phyloP scores from a whole-genome alignment of 805 yeast species.

The Candida sonorensis region DNA sequence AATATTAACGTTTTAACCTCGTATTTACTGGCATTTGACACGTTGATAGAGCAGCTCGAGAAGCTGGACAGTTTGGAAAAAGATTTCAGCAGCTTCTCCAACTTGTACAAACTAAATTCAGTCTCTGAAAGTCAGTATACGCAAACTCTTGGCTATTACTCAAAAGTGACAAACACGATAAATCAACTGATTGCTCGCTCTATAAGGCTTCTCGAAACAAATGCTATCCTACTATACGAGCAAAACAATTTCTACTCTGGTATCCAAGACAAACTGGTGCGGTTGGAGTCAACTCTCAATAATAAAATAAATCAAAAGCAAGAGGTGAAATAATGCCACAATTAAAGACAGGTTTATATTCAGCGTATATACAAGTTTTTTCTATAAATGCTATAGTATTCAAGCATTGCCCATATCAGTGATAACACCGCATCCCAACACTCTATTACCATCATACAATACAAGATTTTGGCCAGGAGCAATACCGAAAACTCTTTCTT shows the following conservation, averaged over 20 bases:
- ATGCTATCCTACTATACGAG: conserved; percentile 13
- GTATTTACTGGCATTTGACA: conserved; percentile 7
- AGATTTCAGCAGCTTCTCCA: no score
- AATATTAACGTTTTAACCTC: conserved; percentile 6
- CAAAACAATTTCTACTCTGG: conserved; percentile 9
- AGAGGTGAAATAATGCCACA: no score
- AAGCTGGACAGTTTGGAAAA: conserved; percentile 5
- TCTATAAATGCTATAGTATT: conserved; percentile 3
- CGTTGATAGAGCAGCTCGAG: conserved; percentile 4
- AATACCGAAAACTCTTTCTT: conserved; percentile 55
- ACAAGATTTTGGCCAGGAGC: conserved; percentile 88
- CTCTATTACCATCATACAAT: conserved; percentile 56
- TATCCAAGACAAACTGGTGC: conserved; percentile 5
- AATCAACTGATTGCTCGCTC: no score
- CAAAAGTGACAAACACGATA: no score
- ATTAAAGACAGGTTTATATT: no score
- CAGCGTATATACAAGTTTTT: conserved; percentile 2
- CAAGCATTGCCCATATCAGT: conserved; percentile 3
- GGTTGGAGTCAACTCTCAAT: no score
- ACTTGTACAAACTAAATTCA: conserved; percentile 4
- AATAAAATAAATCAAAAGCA: no score
- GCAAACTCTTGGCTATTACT: no score
- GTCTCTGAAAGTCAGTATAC: conserved; percentile 2
- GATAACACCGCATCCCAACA: conserved; percentile 60
- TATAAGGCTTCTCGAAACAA: conserved; percentile 11